Conservation (phyloP, 768 basidiomycete genomes). For the Lactifluus piperatus region DNA sequence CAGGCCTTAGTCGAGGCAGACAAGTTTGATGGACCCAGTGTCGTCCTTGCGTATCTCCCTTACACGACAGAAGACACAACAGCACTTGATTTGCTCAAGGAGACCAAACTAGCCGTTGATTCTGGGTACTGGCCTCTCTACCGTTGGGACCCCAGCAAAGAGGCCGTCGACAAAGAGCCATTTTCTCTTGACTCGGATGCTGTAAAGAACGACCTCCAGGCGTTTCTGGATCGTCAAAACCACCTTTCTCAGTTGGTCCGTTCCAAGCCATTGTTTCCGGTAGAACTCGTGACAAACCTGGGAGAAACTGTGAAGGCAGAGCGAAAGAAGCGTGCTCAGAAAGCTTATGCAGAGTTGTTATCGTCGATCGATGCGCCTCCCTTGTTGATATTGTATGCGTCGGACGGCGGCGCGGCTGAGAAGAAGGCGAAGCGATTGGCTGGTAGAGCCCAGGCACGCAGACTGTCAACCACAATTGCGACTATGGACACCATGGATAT, state of each 20-base stretch:
- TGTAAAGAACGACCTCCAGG: conserved; percentile 86
- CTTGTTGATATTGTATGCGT: conserved; percentile 84
- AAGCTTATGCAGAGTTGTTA: conserved; percentile 78
- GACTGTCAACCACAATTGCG: conserved; percentile 64
- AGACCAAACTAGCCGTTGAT: conserved; percentile 94
- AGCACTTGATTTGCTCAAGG: conserved; percentile 85
- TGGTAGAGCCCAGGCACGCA: conserved; percentile 74
- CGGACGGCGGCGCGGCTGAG: conserved; percentile 91
- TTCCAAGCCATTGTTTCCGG: conserved; percentile 69
- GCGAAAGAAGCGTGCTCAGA: conserved; percentile 69
- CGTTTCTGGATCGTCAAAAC: conserved; percentile 94
- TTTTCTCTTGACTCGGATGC: conserved; percentile 91
- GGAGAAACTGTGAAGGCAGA: conserved; percentile 82
- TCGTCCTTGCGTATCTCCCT: conserved; percentile 91
- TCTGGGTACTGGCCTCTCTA: conserved; percentile 97
- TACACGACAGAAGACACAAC: conserved; percentile 68
- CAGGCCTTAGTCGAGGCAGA: conserved; percentile 91
- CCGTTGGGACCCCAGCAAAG: conserved; percentile 91
- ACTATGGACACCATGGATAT: conserved; percentile 77
- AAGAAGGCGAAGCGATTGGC: conserved; percentile 91
- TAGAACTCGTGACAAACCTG: conserved; percentile 73
- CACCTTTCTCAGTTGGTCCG: conserved; percentile 90
- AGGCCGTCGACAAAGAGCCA: conserved; percentile 64
- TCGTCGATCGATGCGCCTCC: conserved; percentile 86
- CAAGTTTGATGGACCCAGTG: conserved; percentile 77